Base-by-base conservation (phyloP, 352 stramenopile genomes). In the Pythium scleroteichum region DNA sequence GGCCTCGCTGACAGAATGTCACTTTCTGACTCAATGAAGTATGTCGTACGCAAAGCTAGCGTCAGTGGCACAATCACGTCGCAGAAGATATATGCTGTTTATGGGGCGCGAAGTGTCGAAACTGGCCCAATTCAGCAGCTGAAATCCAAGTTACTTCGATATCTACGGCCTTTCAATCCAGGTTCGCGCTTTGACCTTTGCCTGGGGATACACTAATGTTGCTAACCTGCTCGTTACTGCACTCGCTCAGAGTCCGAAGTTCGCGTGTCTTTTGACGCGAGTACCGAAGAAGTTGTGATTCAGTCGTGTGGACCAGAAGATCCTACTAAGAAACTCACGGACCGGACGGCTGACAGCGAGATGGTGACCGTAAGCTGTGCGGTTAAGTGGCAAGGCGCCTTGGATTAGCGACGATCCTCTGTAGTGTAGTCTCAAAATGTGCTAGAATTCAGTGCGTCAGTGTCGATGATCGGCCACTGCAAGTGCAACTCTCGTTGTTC, bases 81-180 rank as follows among this genome's bases (percentile, higher is more conserved):
- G 12, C 75, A 66, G 56, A 90, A 90, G 50, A 78, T 93, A n/a
- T 94, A 90, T 35, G 85, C 85, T 49, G 92, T 91, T 56, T 94
- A 94, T 58, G 85, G 85, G 17, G 85, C 85, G n/a, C 79, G 85
- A 12, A 85, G 90, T 45, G 81, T 94, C 16, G 82, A 91, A 47
- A 90, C 71, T 0, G 85, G 85, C 10, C 85, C 85, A 17, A 80
- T 94, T 16, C 85, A 92, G 59, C 66, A 87, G 47, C 75, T 94
- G 49, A 94, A 92, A 53, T 88, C 85, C 14, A 94, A 91, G 54
- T 59, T 94, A 32, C 51, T 91, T 49, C 82, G 83, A 10, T 89
- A 88, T 54, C 51, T 91, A 26, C 76, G 82, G n/a, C 84, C 84
- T 14, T 92, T 85, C 53, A 86, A 94, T 53, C 68, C 82, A 68